Evolutionary conservation across 2,329 filamentous ascomycete species (phyloP), one percentile per base, ranked within the genome.

Genomic region (Colletotrichum sp.): DNA sequence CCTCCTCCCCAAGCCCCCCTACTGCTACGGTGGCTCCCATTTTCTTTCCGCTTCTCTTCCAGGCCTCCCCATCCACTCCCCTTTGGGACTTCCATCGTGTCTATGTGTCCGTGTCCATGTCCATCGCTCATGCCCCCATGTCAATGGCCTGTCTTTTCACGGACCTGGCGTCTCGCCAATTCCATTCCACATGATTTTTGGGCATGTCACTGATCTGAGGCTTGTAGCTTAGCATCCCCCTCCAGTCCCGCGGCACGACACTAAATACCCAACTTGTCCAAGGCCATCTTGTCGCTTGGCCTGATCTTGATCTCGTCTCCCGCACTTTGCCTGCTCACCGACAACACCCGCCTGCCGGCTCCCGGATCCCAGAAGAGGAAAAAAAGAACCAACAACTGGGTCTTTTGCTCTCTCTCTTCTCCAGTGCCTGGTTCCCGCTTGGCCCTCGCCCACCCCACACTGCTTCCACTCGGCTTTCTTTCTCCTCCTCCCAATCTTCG

Each of bases 181-280:
- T 32, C 30, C 57, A 73, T 73, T 73, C 70, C 74, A 55, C 59
- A 76, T 65, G 49, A 73, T 76, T 59, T 65, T 69, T 65, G 39
- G 44, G 70, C 68, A 69, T 62, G 59, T 73, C 34, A 65, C 74
- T 76, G 74, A 76, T 66, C 59, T 76, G 70, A 73, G 65, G 71
- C 64, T 74, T 59, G 57, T 76, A 76, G 71, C 59, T 69, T 65
- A 72, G 16, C 52, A 39, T 30, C 62, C 30, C 55, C 34, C 28
- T 44, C 49, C 64, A 49, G 36, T 52, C 44, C 44, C 62, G 16
- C 69, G 36, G 30, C 62, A 62, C 49, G 55, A 49, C 36, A 60
- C 44, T 16, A 62, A 32, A 67, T 55, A 67, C 62, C 62, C 26
- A 49, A 70, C 44, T 60, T 32, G 39, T 49, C 16, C 39, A 66